These are phyloP conservation scores for Xylaria telfairii DNA, from an alignment of 495 filamentous ascomycete species.

Conservation along the genomic window DNA sequence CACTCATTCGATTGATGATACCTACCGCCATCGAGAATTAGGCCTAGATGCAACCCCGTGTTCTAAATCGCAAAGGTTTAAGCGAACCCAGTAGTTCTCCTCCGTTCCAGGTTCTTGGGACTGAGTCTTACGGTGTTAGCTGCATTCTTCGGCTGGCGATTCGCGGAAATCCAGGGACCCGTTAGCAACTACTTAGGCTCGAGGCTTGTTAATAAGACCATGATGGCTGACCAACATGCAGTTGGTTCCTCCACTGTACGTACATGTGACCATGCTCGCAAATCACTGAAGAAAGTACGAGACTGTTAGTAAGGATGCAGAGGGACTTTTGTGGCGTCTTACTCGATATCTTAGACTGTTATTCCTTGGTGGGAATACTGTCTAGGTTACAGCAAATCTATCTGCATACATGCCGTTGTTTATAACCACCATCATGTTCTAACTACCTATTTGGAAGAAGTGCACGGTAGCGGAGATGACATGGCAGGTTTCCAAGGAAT, in stretches of 20 bases:
- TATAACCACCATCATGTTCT: neutral
- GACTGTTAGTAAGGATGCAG: neutral
- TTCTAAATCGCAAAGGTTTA: neutral
- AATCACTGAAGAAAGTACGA: neutral
- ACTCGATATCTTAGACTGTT: neutral
- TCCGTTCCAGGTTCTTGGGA: conserved; percentile 13
- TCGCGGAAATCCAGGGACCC: neutral
- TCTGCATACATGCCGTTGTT: neutral
- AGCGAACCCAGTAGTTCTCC: neutral
- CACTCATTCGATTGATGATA: neutral
- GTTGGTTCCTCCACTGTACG: neutral
- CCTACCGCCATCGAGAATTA: neutral
- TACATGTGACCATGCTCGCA: neutral
- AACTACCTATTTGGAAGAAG: neutral
- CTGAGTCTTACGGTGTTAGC: neutral
- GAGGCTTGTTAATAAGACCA: neutral
- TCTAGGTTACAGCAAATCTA: neutral
- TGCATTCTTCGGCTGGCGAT: neutral
- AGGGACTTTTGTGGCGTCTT: neutral
- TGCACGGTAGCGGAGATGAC: neutral
- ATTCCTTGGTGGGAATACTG: neutral
- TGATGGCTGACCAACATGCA: neutral
- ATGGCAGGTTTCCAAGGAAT: neutral
- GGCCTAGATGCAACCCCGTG: neutral
- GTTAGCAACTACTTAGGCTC: neutral